These are phyloP conservation scores for Botrytis fabae DNA, from an alignment of 2,329 filamentous ascomycete species.

Conservation along the genomic window DNA sequence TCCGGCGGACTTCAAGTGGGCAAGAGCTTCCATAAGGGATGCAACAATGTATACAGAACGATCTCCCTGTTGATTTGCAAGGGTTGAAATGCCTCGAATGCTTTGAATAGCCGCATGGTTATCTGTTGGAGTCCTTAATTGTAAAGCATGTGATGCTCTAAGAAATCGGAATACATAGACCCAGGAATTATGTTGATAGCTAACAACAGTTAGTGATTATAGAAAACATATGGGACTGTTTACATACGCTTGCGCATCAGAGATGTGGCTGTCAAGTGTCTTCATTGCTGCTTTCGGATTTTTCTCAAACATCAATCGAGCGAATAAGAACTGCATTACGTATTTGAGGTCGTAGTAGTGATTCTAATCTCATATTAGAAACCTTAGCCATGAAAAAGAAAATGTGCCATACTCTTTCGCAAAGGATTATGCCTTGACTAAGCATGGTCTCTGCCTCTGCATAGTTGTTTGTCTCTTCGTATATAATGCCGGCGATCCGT, in stretches of 20 bases:
- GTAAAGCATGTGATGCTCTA: constrained; percentile 67
- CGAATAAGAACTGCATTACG: constrained; percentile 71
- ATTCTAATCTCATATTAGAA: constrained; percentile 44
- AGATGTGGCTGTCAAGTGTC: constrained; percentile 66
- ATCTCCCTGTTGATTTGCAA: constrained; percentile 62
- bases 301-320: constrained; percentile 68
- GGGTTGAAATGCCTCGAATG: constrained; percentile 59
- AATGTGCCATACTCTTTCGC: constrained; percentile 55
- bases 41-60: constrained; percentile 64
- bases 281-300: constrained; percentile 73
- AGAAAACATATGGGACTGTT: background rate
- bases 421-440: constrained; percentile 69
- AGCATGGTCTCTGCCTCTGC: constrained; percentile 72
- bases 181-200: constrained; percentile 68
- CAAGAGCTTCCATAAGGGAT: constrained; percentile 67
- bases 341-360: constrained; percentile 69
- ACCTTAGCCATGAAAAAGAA: background rate
- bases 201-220: constrained; percentile 30
- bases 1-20: constrained; percentile 64
- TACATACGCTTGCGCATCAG: constrained; percentile 64
- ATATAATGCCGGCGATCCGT: constrained; percentile 69
- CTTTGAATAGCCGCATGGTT: constrained; percentile 65
- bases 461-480: constrained; percentile 73
- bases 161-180: constrained; percentile 75
- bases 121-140: constrained; percentile 61